These are phyloP conservation scores for Nigrospora sphaerica DNA, from an alignment of 2,329 filamentous ascomycete species.

Conservation along the genomic window DNA sequence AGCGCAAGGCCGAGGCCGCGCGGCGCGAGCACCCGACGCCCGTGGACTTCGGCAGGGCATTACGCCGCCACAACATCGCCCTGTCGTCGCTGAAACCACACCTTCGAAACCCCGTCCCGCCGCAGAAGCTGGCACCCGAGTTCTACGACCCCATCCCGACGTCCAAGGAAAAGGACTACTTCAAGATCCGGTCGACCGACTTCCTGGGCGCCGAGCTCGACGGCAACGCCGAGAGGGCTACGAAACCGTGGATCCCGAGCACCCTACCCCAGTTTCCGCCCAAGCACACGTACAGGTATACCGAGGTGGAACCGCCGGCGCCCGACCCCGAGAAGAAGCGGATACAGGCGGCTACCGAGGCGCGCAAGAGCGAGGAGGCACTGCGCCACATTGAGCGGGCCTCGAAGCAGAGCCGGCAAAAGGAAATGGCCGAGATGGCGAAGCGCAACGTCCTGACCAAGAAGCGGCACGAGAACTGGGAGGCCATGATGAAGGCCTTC, in stretches of 20 bases:
- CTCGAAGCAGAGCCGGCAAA: conserved; percentile 57
- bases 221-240: conserved; percentile 48
- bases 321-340: conserved; percentile 50
- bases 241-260: conserved; percentile 48
- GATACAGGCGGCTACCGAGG: conserved; percentile 51
- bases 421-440: conserved; percentile 52
- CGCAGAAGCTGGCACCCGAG: conserved; percentile 26
- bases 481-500: conserved; percentile 51
- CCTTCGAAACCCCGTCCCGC: conserved; percentile 42
- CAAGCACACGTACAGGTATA: conserved; percentile 57
- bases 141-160: conserved; percentile 30
- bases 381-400: conserved; percentile 52
- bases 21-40: conserved; percentile 48
- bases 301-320: conserved; percentile 30
- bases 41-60: conserved; percentile 47
- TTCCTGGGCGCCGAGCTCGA: conserved; percentile 49
- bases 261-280: conserved; percentile 57
- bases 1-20: conserved; percentile 36
- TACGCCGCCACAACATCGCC: conserved; percentile 45
- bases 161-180: conserved; percentile 29
- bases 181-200: conserved; percentile 30
- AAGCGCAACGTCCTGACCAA: conserved; percentile 44
- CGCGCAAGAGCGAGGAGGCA: conserved; percentile 56
- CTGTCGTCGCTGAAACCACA: conserved; percentile 47
- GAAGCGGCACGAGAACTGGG: conserved; percentile 53